These are phyloP conservation scores for Acmispon strigosus DNA, from an alignment of 306 rosid genomes.

Conservation along the genomic window DNA sequence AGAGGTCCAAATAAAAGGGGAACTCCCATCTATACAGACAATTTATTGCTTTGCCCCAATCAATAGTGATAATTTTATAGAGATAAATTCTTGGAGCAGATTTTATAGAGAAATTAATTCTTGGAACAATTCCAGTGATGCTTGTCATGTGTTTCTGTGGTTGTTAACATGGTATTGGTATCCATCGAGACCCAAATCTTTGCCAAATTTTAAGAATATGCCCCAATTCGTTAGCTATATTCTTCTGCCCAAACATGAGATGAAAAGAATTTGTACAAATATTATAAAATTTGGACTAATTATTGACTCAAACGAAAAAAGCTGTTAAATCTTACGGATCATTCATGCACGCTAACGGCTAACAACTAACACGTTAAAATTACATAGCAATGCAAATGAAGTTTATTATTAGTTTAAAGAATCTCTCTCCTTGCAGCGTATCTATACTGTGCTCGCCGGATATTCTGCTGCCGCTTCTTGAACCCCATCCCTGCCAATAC, in stretches of 20 bases:
- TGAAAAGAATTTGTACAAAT: no score
- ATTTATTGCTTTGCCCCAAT: background rate
- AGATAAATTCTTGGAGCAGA: background rate
- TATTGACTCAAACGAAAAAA: no score
- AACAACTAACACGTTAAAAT: no score
- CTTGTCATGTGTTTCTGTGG: background rate
- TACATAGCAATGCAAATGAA: no score
- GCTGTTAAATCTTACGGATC: no score
- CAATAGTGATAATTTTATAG: background rate
- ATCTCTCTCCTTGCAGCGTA: slow-evolving; percentile 47
- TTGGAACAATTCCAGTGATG: no score
- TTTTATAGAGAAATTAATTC: no score
- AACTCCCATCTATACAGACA: background rate
- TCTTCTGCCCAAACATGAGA: no score
- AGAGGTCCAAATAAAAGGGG: background rate
- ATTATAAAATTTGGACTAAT: no score
- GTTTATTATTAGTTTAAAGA: slow-evolving; percentile 16
- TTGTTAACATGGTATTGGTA: background rate
- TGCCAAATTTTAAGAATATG: background rate
- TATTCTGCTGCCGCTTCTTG: slow-evolving; percentile 68
- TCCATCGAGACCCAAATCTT: background rate
- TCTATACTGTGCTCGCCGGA: slow-evolving; percentile 54
- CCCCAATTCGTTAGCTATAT: no score
- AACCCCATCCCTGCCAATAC: slow-evolving; percentile 53
- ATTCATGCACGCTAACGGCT: no score